Base-by-base conservation (phyloP, 306 rosid species). In the Nissolia schottii region DNA sequence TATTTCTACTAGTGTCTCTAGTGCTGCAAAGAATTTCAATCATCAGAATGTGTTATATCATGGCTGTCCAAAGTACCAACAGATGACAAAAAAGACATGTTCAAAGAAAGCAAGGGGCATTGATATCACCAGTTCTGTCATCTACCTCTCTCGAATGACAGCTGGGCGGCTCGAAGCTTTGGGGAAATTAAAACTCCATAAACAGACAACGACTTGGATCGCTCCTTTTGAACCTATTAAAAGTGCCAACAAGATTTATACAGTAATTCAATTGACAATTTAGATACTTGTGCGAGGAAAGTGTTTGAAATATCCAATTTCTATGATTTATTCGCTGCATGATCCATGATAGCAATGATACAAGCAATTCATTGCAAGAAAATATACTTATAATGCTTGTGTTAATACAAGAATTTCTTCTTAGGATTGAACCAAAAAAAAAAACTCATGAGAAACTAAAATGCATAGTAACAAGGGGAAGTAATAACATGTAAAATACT, bases 131-230 rank as follows among this genome's bases (percentile, higher is more conserved):
- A 65, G 54, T 59, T 75, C 12, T 79, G 60, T 43, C 31, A 28
- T 23, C 67, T 53, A 88, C 97, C 97, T 74, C 70, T 87, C 81
- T 94, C 98, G 72, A 94, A 94, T 71, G 98, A 89, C 70, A 87
- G 84, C 74, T 91, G 98, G 57, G 90, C 67, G 43, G 86, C 81
- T 37, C 96, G 94, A 73, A 91, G 97, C 82, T 89, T 94, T 60
- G 98, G 98, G 13, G 98, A 86, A 82, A 89, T 93, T 61, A 94
- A 74, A 75, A 90, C 71, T 31, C 95, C 97, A 76, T 91, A 94
- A 60, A 78, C 85, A 13, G 90, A 82, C 66, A 90, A 77, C 45
- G 89, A 88, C 67, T 81, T 89, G 31, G 78, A 66, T 50, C 87
- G 85, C 87, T 87, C 95, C 82, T 75, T 94, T 54, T 71, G 88